Conservation (phyloP, 129 eudicot species). For the Artemisia annua region DNA sequence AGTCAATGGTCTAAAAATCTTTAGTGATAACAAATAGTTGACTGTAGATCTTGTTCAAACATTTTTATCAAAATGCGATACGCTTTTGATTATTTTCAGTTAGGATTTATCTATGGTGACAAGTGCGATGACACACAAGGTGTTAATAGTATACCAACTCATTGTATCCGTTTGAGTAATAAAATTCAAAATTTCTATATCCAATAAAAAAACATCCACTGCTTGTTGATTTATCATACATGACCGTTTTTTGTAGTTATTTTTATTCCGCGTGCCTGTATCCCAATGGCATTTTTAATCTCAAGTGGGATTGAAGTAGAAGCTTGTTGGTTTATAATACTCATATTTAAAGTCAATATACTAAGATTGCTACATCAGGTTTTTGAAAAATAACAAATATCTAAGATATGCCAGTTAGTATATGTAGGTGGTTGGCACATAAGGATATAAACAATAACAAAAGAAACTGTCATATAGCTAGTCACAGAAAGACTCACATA, state of each 20-base stretch:
- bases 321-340: not conserved
- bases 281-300: not conserved
- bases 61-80: too few relatives aligned
- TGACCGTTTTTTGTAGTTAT: not conserved
- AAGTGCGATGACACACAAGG: too few relatives aligned
- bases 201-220: too few relatives aligned
- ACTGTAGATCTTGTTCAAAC: too few relatives aligned
- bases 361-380: not conserved
- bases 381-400: not conserved
- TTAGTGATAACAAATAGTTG: too few relatives aligned
- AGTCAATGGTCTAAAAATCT: too few relatives aligned
- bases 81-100: too few relatives aligned
- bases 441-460: not conserved
- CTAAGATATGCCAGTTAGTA: not conserved
- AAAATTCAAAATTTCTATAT: too few relatives aligned
- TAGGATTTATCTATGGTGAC: too few relatives aligned
- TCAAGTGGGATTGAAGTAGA: not conserved
- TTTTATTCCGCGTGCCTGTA: not conserved
- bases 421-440: not conserved
- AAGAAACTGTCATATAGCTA: not conserved
- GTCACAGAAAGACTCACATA: not conserved
- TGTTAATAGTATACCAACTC: too few relatives aligned
- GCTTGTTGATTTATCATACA: not conserved
- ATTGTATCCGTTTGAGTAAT: too few relatives aligned
- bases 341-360: not conserved